Evolutionary conservation across 331 rosid species (phyloP), one percentile per base, ranked within the genome.

Genomic region (Rosa hybrid): DNA sequence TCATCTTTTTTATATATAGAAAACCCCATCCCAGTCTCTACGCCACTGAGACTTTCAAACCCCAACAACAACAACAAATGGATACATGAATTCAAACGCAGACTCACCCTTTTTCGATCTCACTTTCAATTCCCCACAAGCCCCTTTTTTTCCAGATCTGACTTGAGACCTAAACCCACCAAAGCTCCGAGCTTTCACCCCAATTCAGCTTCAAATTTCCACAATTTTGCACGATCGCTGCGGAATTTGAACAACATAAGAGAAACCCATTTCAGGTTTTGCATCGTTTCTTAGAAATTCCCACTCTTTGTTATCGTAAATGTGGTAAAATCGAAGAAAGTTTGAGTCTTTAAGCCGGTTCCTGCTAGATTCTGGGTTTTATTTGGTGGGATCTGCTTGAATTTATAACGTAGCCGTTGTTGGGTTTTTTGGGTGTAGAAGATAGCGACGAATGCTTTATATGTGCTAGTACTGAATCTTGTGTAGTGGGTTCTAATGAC

Each of bases 401-500:
- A 83, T 83, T 78, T 21, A 8, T 9, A 53, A 53, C 60, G 1
- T 53, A 18, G 60, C 16, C 20, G 72, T 53, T 71, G 49, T 77
- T 60, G 73, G 23, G 12, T 34, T 70, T 85, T 3, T 49, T 83
- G 88, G 90, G 89, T 89, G 87, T 89, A 78, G 76, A 71, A 50
- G 69, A 45, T 46, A 53, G 53, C 72, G 87, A 84, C 89, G 89
- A 80, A 86, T 89, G 86, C 89, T 86, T 71, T 87, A 50, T 86
- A 83, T 62, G 86, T 81, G 81, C 79, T 86, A 64, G 81, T 86
- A 83, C 94, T 77, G 84, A 75, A 44, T 69, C 68, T 13, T 70
- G 80, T 80, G 25, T 46, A 76, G 81, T 63, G 87, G 80, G 80
- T 79, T 75, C 49, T 87, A 89, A 94, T 94, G 94, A 91, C 98